Evolutionary conservation across 768 basidiomycete genomes (phyloP).

Genomic region (Clathrus columnatus): DNA sequence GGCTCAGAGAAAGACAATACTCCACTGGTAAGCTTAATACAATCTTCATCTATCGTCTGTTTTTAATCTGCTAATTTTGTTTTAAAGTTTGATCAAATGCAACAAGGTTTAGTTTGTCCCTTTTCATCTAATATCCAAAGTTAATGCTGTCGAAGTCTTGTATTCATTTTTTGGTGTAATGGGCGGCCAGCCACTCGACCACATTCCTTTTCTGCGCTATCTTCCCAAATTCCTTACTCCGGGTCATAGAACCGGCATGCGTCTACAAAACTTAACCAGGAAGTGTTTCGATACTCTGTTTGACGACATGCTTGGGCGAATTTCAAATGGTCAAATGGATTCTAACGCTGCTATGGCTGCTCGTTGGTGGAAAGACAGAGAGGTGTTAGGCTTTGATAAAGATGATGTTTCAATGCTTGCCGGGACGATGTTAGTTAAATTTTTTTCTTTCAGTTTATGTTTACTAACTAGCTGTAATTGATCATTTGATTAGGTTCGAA

Average conservation of each 20-base stretch:
- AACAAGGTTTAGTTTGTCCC: too few relatives aligned
- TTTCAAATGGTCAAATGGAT: constrained; percentile 27
- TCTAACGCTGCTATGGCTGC: constrained; percentile 32
- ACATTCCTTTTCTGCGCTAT: background rate
- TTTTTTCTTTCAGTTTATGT: too few relatives aligned
- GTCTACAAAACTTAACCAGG: constrained; percentile 27
- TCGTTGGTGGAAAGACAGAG: constrained; percentile 27
- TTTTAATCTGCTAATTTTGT: too few relatives aligned
- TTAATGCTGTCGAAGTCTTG: too few relatives aligned
- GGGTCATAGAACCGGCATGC: background rate
- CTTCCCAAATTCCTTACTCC: background rate
- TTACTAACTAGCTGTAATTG: too few relatives aligned
- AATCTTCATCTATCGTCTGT: background rate
- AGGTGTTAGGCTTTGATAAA: constrained; percentile 32
- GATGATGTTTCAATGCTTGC: constrained; percentile 36
- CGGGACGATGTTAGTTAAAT: background rate
- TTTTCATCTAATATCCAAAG: too few relatives aligned
- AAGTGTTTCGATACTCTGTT: constrained; percentile 31
- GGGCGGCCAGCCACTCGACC: background rate
- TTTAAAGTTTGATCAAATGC: too few relatives aligned
- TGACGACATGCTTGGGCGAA: constrained; percentile 34
- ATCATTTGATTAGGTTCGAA: background rate
- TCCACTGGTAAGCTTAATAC: background rate
- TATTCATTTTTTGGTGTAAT: background rate
- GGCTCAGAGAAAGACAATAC: background rate